Conservation (phyloP, 176 grass and related monocot species). For the Thinopyrum elongatum region DNA sequence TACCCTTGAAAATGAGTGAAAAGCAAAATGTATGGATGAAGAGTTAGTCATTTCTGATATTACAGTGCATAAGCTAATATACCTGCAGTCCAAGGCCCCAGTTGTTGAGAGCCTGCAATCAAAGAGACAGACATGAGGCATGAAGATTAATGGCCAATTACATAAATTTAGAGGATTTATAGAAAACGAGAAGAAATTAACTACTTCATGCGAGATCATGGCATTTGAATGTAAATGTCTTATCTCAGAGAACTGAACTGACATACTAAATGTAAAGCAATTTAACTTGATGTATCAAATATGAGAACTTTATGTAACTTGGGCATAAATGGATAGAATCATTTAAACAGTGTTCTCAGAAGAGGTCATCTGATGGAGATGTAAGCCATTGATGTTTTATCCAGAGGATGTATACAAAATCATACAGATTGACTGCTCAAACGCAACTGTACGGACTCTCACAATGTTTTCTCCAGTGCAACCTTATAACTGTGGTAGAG, state of each 20-base stretch:
- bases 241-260: not conserved
- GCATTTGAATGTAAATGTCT: not conserved
- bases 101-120: slow-evolving; percentile 72
- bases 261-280: no score
- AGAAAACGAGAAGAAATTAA: not conserved
- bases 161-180: not conserved
- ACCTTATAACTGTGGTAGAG: not conserved
- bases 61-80: slow-evolving; percentile 10
- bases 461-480: not conserved
- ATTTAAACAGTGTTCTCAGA: not conserved
- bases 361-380: not conserved
- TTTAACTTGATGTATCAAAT: no score
- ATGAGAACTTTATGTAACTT: no score
- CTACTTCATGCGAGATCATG: not conserved
- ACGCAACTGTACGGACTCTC: not conserved
- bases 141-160: not conserved
- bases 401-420: not conserved
- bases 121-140: not conserved
- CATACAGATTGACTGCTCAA: not conserved
- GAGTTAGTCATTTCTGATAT: not conserved
- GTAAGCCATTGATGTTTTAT: not conserved
- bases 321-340: not conserved
- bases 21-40: slow-evolving; percentile 3
- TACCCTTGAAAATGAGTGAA: slow-evolving; percentile 22
- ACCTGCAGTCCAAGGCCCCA: slow-evolving; percentile 91